Evolutionary conservation across 257 asterid genomes (phyloP).

Genomic region (Knoxia roxburghii): DNA sequence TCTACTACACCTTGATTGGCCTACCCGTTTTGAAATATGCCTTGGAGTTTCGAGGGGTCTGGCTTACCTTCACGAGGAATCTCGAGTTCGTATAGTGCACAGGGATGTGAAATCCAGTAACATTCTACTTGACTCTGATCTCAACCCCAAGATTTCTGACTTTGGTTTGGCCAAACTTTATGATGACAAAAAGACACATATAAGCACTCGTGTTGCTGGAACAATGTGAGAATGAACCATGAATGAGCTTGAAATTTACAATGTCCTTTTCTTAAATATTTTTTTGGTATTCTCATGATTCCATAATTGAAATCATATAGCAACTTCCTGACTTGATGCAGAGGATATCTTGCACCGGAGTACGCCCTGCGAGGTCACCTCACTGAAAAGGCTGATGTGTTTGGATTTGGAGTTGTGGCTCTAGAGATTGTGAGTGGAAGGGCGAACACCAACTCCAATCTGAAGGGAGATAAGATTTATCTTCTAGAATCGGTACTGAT

Average conservation of each 20-base stretch:
- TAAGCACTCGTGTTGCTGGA: constrained; percentile 87
- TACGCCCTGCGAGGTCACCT: constrained; percentile 25
- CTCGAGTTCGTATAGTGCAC: constrained; percentile 59
- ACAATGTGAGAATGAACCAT: constrained; percentile 49
- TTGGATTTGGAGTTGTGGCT: constrained; percentile 26
- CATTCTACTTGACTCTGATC: constrained; percentile 60
- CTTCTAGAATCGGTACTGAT: constrained; percentile 26
- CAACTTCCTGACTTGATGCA: constrained; percentile 4
- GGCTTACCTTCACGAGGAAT: constrained; percentile 73
- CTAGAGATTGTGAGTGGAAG: constrained; percentile 25
- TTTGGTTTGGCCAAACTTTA: constrained; percentile 74
- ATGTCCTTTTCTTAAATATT: neutral
- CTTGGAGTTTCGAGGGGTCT: constrained; percentile 79
- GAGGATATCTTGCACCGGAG: constrained; percentile 24
- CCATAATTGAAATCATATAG: neutral
- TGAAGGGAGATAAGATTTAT: constrained; percentile 20
- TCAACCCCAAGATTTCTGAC: constrained; percentile 67
- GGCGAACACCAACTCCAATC: constrained; percentile 12
- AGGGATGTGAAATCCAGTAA: constrained; percentile 82
- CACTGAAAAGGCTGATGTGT: constrained; percentile 23
- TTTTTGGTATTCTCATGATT: neutral
- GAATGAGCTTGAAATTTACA: neutral
- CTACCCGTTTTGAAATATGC: constrained; percentile 60
- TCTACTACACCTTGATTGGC: constrained; percentile 58
- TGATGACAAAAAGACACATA: constrained; percentile 49